Percentiles rank a stretch among this genome's conserved stretches.
Conservation (phyloP, 345 rosid species). For the Populus davidiana region DNA sequence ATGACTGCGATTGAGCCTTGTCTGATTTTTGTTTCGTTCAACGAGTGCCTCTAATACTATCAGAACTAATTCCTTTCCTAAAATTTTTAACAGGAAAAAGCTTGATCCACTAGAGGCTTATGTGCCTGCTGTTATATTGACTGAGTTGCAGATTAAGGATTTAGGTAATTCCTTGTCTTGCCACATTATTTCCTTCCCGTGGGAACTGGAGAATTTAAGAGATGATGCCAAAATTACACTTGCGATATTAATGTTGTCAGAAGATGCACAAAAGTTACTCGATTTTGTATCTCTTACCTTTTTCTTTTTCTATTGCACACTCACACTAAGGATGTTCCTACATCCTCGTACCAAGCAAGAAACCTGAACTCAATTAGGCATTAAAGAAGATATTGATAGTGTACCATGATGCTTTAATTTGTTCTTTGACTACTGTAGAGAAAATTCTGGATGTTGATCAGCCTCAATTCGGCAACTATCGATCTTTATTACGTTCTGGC, state of each 20-base stretch:
- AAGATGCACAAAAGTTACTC: not conserved
- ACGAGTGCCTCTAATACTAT: too few relatives aligned
- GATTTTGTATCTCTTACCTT: too few relatives aligned
- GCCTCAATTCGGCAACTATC: conserved; percentile 55
- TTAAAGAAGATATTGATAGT: not conserved
- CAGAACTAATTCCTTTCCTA: too few relatives aligned
- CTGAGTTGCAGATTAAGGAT: conserved; percentile 66
- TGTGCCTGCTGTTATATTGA: conserved; percentile 76
- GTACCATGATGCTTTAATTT: conserved; percentile 1
- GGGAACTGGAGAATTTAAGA: too few relatives aligned
- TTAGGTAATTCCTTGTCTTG: conserved; percentile 42
- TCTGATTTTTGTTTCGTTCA: too few relatives aligned
- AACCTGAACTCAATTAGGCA: not conserved
- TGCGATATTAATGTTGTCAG: too few relatives aligned
- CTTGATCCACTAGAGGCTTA: conserved; percentile 80
- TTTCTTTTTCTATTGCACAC: not conserved
- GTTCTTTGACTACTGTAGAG: conserved; percentile 29
- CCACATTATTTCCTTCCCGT: not conserved
- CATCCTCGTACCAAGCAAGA: not conserved
- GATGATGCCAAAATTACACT: too few relatives aligned
- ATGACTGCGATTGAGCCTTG: too few relatives aligned
- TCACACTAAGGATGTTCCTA: not conserved
- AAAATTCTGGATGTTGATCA: conserved; percentile 50
- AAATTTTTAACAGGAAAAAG: conserved; percentile 51
- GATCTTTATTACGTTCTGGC: conserved; percentile 62